Percentiles rank a stretch among this genome's conserved stretches.
phyloP scores from a whole-genome alignment of 106 monocot species.

The Cymbidium sinense region DNA sequence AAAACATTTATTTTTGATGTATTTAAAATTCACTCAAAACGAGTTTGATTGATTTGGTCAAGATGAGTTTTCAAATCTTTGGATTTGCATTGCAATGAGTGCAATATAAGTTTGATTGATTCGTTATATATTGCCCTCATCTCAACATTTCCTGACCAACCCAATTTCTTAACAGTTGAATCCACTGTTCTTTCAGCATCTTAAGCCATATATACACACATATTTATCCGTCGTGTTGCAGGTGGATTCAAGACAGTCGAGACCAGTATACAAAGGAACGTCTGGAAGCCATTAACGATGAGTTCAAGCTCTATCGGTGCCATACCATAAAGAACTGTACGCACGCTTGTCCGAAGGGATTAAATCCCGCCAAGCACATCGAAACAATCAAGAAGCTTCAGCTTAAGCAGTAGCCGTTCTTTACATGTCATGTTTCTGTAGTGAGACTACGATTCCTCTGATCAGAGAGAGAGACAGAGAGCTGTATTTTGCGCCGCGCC shows the following conservation, averaged over 20 bases:
- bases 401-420: conserved; percentile 22
- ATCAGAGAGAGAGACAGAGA: no score
- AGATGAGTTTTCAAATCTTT: no score
- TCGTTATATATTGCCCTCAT: no score
- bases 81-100: no score
- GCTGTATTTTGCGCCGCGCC: background rate
- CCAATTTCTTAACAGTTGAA: no score
- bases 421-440: background rate
- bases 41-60: no score
- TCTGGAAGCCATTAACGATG: conserved; percentile 76
- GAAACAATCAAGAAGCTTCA: conserved; percentile 72
- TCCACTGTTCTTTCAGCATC: no score
- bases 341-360: conserved; percentile 87
- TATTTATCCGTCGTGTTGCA: conserved; percentile 13
- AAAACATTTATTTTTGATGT: no score
- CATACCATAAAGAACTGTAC: conserved; percentile 86
- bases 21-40: no score
- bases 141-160: no score
- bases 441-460: background rate
- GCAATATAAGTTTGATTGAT: no score
- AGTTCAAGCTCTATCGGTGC: conserved; percentile 94
- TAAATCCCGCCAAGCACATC: conserved; percentile 77
- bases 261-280: conserved; percentile 93
- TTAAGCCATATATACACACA: background rate
- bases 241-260: conserved; percentile 95